Evolutionary conservation across 75 land plant genomes (phyloP), one percentile per base, ranked within the genome.

Genomic region (Pinus tabuliformis): DNA sequence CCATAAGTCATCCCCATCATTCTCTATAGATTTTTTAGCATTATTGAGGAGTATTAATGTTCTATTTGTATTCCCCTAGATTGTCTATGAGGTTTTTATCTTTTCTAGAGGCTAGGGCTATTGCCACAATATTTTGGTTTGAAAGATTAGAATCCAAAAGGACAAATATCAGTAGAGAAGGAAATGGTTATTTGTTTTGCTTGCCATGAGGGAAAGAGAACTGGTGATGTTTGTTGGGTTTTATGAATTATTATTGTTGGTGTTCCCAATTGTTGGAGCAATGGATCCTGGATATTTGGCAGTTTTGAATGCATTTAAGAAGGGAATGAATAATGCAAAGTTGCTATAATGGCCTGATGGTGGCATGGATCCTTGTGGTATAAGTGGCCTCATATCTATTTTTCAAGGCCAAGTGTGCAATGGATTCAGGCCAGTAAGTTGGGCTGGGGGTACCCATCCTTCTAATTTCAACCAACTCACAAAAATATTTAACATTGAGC

Each of bases 281-380:
- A 93, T 91, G 0, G 87, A 93, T 74, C 83, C 90, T 2, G 73
- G 71, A 57, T 93, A 93, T 58, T n/a, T 84, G 9, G 84, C 71
- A 1, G 75, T 93, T 15, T 73, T 93, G 36, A 75, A 82, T 26
- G 76, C 87, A 59, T 82, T 93, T 57, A 79, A 79, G 33, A 79
- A 80, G 56, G 91, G 93, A 36, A 65, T 91, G 37, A 70, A 74
- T 17, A 91, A 93, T 62, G 82, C 94, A 6, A 85, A 81, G 81
- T 84, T 84, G 22, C 66, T 89, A 42, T 60, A 86, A 8, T 91
- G 90, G 91, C 90, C 90, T n/a, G 56, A 56, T 21, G 83, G 68
- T 33, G 89, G 81, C 30, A 71, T 36, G 28, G 96, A 93, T 77
- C 97, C 97, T 1, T 94, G 97, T 76, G 95, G 12, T 28, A 72